Evolutionary conservation across 148 eudicot species (phyloP).

Genomic region (Silene latifolia): DNA sequence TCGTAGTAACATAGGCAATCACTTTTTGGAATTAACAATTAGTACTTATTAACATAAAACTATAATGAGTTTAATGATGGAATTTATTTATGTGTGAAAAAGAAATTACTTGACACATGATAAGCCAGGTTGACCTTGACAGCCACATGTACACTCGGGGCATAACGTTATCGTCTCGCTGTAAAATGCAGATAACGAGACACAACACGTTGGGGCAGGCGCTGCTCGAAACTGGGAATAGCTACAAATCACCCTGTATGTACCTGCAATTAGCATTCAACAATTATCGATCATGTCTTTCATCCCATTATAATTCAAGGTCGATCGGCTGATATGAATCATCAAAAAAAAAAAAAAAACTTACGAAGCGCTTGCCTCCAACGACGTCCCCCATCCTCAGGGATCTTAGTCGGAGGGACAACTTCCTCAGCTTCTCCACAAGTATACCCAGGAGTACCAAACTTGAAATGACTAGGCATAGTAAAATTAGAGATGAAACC

Average conservation of each 20-base stretch:
- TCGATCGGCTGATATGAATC: no score
- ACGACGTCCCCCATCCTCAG: conserved; percentile 63
- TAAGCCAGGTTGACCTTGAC: conserved; percentile 44
- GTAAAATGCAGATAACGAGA: conserved; percentile 85
- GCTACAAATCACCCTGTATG: conserved; percentile 57
- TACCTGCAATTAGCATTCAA: conserved; percentile 33
- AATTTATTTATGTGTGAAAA: neutral
- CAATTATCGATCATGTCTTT: no score
- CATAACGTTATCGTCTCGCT: conserved; percentile 51
- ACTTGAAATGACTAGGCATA: conserved; percentile 41
- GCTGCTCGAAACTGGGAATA: conserved; percentile 74
- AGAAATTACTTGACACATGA: conserved; percentile 50
- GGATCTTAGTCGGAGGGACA: conserved; percentile 46
- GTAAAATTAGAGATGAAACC: conserved; percentile 19
- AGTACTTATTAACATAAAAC: no score
- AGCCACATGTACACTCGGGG: conserved; percentile 67
- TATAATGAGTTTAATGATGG: neutral
- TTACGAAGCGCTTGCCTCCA: conserved; percentile 70
- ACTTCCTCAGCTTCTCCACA: conserved; percentile 53
- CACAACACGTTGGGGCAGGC: conserved; percentile 69
- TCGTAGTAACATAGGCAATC: no score
- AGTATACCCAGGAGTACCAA: conserved; percentile 64
- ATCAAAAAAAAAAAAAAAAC: no score
- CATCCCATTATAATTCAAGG: no score
- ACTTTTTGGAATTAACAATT: no score